Evolutionary conservation across 345 rosid genomes (phyloP).

Genomic region (Angophora floribunda): DNA sequence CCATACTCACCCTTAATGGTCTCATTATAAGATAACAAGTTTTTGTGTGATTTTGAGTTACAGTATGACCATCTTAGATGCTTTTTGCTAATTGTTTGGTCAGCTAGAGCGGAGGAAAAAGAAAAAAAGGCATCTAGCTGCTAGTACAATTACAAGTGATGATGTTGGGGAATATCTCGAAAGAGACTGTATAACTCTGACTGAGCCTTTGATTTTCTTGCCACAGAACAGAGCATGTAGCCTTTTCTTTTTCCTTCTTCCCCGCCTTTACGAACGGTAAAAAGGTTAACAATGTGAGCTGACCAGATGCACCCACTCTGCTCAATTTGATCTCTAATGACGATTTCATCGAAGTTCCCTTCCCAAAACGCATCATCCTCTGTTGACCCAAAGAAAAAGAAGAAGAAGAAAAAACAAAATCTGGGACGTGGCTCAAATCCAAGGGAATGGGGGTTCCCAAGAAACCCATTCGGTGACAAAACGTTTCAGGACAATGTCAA

Average conservation of each 20-base stretch:
- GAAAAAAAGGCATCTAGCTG: not conserved
- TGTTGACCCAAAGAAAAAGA: not conserved
- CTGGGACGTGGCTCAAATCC: not conserved
- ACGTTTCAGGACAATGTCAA: not conserved
- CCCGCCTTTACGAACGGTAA: not conserved
- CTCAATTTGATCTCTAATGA: not conserved
- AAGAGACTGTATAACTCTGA: not conserved
- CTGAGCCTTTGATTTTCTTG: not conserved
- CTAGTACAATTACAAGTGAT: not conserved
- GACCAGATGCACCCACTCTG: not conserved
- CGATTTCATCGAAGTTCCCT: not conserved
- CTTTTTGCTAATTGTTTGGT: not conserved
- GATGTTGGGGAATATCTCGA: not conserved
- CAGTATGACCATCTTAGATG: not conserved
- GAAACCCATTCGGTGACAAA: not conserved
- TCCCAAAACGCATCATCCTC: not conserved
- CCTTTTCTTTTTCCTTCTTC: not conserved
- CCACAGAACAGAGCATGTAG: not conserved
- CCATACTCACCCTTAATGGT: accelerated
- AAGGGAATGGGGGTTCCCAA: not conserved
- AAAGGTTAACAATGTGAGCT: not conserved
- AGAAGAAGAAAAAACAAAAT: not conserved
- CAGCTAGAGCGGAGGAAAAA: not conserved
- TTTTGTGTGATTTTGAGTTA: accelerated
- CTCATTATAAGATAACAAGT: accelerated